phyloP scores from a whole-genome alignment of 1,139 yeast genomes.

The Kodamaea plutei region DNA sequence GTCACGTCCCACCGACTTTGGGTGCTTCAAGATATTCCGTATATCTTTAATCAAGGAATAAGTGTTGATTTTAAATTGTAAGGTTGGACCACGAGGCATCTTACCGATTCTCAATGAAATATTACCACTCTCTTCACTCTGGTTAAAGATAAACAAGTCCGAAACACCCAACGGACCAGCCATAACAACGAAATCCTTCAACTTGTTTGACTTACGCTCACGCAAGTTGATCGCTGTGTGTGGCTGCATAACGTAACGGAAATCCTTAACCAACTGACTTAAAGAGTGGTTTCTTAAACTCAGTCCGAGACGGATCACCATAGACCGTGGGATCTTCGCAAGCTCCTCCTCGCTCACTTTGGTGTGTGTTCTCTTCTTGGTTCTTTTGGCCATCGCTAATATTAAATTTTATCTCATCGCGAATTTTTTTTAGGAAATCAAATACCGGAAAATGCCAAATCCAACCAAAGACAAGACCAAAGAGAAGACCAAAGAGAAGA shows the following conservation, averaged over 20 bases:
- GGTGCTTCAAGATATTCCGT: constrained; percentile 59
- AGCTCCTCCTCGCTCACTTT: constrained; percentile 61
- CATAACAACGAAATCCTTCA: constrained; percentile 91
- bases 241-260: constrained; percentile 91
- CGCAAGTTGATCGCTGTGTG: constrained; percentile 87
- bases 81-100: constrained; percentile 92
- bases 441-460: constrained; percentile 1
- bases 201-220: constrained; percentile 81
- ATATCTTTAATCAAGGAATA: constrained; percentile 86
- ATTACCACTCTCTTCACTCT: constrained; percentile 71
- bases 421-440: not conserved
- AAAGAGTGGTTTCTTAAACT: constrained; percentile 77
- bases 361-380: constrained; percentile 84
- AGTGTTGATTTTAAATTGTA: constrained; percentile 71
- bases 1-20: constrained; percentile 64
- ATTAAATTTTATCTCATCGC: constrained; percentile 7
- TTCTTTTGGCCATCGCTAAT: constrained; percentile 37
- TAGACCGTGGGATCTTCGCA: constrained; percentile 78
- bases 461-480: not conserved
- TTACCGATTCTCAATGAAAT: constrained; percentile 80
- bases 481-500: constrained; percentile 1
- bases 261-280: constrained; percentile 79
- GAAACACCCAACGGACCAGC: constrained; percentile 95
- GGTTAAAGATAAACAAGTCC: constrained; percentile 83
- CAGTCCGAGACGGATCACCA: constrained; percentile 86